A percentile compares a stretch with the other conserved stretches of the same genome.
Evolutionary conservation across 805 yeast genomes (phyloP).

Genomic region (Torulaspora indica): DNA sequence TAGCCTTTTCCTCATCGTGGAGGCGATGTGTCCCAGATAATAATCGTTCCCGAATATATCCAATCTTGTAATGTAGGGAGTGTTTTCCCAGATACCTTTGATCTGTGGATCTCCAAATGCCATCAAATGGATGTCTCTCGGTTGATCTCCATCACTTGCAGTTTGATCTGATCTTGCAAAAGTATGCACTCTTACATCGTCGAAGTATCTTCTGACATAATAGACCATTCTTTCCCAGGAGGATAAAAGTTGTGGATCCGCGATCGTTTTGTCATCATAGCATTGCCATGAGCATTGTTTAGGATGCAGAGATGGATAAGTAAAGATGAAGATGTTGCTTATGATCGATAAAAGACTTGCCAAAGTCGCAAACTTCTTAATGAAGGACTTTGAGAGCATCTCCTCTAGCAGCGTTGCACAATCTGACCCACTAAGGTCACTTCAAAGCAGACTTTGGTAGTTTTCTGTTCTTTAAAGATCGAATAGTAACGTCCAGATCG

Average conservation of each 20-base stretch:
- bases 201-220: conserved; percentile 32
- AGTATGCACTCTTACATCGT: conserved; percentile 27
- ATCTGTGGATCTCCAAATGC: conserved; percentile 97
- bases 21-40: conserved; percentile 79
- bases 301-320: conserved; percentile 64
- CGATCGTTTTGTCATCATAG: conserved; percentile 10
- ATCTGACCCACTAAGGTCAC: background rate
- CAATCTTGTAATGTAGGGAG: conserved; percentile 65
- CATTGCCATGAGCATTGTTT: conserved; percentile 57
- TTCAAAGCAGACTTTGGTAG: too few relatives aligned
- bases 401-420: too few relatives aligned
- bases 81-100: conserved; percentile 74
- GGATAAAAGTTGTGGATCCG: background rate
- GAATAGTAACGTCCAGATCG: too few relatives aligned
- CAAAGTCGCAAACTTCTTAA: conserved; percentile 25
- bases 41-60: conserved; percentile 89
- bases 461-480: too few relatives aligned
- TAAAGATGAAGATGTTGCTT: conserved; percentile 61
- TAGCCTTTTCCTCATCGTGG: conserved; percentile 56
- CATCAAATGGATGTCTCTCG: conserved; percentile 56
- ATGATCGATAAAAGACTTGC: conserved; percentile 38
- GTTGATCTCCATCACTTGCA: conserved; percentile 7
- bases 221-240: conserved; percentile 21
- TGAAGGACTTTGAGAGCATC: conserved; percentile 11
- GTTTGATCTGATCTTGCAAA: conserved; percentile 4